Evolutionary conservation across 306 rosid species (phyloP), one percentile per base, ranked within the genome.

Genomic region (Cucurbita ficifolia): DNA sequence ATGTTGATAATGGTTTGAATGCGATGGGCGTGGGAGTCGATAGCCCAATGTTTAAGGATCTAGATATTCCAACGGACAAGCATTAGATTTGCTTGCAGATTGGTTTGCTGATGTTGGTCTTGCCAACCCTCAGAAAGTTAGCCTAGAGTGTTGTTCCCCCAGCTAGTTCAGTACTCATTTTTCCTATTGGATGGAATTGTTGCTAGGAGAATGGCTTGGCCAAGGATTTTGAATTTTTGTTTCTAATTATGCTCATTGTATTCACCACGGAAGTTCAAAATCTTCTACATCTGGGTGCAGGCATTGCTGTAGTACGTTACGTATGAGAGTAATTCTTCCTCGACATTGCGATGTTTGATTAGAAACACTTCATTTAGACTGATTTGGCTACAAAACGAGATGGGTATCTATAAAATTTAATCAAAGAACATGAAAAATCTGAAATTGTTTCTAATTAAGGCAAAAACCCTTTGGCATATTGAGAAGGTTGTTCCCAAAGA

Each of bases 11-110:
- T 51, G 98, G 98, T 18, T 81, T 92, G 78, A 91, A 92, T 0
- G 96, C 98, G 1, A 93, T 93, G 98, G 96, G 96, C 9, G 98
- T 93, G 1, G 96, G 96, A 75, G 96, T 93, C 52, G 98, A 93
- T 82, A 83, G 89, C 65, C 89, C 89, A 10, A 76, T 81, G 21
- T 86, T 86, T 22, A 75, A 81, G 79, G 83, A 86, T 42, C 85
- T 86, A 8, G 69, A 79, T 64, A 83, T 86, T 72, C 89, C 89
- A 0, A 81, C 79, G 51, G 83, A 75, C 39, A 56, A 75, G 77
- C 87, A 85, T 57, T 83, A 80, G 65, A 53, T 72, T 72, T 52
- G 62, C 60, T 53, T 72, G 21, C 36, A 58, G 57, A 42, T 24
- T 74, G 51, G 56, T 45, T 12, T 55, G 53, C 43, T 65, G 72